Evolutionary conservation across 139 green algal species (phyloP).

Genomic region (Chlorella sp.): DNA sequence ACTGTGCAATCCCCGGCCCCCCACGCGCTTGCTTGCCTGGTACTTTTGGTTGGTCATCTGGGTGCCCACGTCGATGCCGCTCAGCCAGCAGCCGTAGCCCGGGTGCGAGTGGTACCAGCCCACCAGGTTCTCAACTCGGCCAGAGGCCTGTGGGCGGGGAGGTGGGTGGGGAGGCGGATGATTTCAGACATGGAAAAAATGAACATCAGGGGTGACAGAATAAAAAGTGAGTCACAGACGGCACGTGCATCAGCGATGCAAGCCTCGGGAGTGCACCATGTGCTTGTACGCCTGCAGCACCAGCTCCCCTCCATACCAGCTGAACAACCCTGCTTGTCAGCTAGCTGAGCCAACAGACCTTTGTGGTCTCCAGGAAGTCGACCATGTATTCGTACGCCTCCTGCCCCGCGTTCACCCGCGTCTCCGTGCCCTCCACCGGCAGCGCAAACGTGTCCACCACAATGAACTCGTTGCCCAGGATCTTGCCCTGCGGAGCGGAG

Average conservation of each 20-base stretch:
- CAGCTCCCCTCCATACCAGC: too few relatives aligned
- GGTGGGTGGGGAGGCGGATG: too few relatives aligned
- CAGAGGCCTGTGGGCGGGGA: slow-evolving; percentile 46
- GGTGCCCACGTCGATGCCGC: slow-evolving; percentile 89
- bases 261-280: too few relatives aligned
- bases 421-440: slow-evolving; percentile 98
- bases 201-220: too few relatives aligned
- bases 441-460: slow-evolving; percentile 97
- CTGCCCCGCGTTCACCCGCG: slow-evolving; percentile 91
- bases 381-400: slow-evolving; percentile 98
- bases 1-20: too few relatives aligned
- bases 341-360: slow-evolving; percentile 44
- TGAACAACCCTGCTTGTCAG: too few relatives aligned
- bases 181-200: too few relatives aligned
- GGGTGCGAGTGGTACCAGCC: slow-evolving; percentile 99
- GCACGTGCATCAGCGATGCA: too few relatives aligned
- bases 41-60: slow-evolving; percentile 93
- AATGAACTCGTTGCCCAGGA: slow-evolving; percentile 88
- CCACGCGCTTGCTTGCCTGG: too few relatives aligned
- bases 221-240: too few relatives aligned
- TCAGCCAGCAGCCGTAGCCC: slow-evolving; percentile 99
- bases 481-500: slow-evolving; percentile 87
- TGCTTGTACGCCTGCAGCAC: too few relatives aligned
- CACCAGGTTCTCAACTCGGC: slow-evolving; percentile 93
- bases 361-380: slow-evolving; percentile 81